Evolutionary conservation across 352 stramenopile species (phyloP), one percentile per base, ranked within the genome.

Genomic region (Pythium graminicola): DNA sequence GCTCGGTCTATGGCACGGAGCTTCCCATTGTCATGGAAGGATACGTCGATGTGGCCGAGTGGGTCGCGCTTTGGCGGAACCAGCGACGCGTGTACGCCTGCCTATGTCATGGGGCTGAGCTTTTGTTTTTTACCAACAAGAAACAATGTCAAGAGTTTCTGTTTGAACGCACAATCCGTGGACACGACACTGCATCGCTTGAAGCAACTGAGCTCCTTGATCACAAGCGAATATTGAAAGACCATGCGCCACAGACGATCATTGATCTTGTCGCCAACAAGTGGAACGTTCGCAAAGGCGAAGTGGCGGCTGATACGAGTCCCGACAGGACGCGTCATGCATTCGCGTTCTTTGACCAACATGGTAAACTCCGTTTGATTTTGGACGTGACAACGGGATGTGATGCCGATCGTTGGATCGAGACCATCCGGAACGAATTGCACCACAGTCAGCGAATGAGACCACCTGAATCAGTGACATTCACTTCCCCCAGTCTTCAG

Each of bases 261-360:
- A 74, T 85, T 23, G 68, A 86, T 54, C 57, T 86, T 23, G 59
- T 59, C 1, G 46, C 67, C 6, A 69, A 35, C 7, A 59, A 72
- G 14, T 86, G 75, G 78, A 73, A 50, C 16, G 69, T 86, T 19
- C 66, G 75, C n/a, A 67, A 69, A 50, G 67, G 62, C 6, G 75
- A 57, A 7, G 29, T 35, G 29, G 7, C 29, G 29, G n/a, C n/a
- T n/a, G n/a, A n/a, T n/a, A 35, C 29, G 29, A 35, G 7, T 13
- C 7, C 29, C 5, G 4, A 6, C 16, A 46, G 64, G 39, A 29
- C 26, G 13, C 75, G 78, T 11, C 60, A 86, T 35, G 77, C 75
- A n/a, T 80, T 89, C 19, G 78, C 78, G 0, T 68, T 89, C 7
- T 86, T 89, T 51, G 78, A 86, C 36, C n/a, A 38, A 26, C 46